A percentile compares a stretch with the other conserved stretches of the same genome.
Conservation (phyloP, 148 eudicot species). For the Camellia lanceoleosa region DNA sequence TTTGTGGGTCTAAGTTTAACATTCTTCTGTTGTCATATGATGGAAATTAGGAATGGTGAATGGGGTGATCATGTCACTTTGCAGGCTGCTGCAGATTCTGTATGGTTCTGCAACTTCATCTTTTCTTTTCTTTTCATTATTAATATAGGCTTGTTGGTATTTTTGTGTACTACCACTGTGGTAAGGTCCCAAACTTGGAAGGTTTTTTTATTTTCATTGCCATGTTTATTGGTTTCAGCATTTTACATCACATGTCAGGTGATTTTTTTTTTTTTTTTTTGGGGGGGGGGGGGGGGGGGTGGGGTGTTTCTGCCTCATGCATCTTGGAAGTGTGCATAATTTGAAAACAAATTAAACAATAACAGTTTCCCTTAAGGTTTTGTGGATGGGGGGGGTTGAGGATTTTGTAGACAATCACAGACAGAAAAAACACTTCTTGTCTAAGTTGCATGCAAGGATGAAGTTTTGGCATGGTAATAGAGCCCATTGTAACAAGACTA, state of each 20-base stretch:
- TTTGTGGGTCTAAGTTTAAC: not conserved
- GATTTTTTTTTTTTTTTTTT: no score
- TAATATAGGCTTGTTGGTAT: not conserved
- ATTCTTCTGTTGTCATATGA: slow-evolving; percentile 4
- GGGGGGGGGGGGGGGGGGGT: not conserved
- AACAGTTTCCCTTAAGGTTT: no score
- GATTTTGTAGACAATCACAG: no score
- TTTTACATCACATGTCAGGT: not conserved
- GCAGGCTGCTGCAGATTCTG: slow-evolving; percentile 81
- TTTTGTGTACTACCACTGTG: not conserved
- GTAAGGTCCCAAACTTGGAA: not conserved
- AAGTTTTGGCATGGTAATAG: not conserved
- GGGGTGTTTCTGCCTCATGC: no score
- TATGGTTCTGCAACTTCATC: slow-evolving; percentile 25
- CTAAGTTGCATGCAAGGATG: not conserved
- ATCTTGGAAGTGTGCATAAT: no score
- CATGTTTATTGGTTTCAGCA: not conserved
- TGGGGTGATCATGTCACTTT: slow-evolving; percentile 81
- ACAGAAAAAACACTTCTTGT: not conserved
- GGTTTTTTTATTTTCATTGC: slow-evolving; percentile 11
- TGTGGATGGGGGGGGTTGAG: no score
- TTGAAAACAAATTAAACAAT: no score
- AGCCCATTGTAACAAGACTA: not conserved
- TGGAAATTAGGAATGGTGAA: slow-evolving; percentile 53
- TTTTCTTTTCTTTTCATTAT: not conserved